A percentile compares a stretch with the other conserved stretches of the same genome.
Evolutionary conservation across 495 filamentous ascomycete species (phyloP).

Genomic region (Tuber borchii): DNA sequence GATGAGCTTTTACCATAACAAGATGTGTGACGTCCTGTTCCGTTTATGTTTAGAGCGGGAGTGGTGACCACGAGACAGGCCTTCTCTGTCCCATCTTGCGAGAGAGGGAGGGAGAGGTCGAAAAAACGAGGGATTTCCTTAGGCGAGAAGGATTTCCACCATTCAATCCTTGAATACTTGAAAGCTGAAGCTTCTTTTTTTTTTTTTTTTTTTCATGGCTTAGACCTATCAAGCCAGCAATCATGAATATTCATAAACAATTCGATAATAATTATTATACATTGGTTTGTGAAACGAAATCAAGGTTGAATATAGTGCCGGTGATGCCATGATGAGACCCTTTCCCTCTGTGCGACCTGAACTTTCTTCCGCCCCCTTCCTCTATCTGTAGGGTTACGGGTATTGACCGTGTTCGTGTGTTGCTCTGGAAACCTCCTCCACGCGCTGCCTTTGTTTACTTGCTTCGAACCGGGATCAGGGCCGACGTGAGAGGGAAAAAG

Average conservation of each 20-base stretch:
- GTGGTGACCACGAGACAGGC: background rate
- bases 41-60: background rate
- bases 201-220: background rate
- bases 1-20: background rate
- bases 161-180: background rate
- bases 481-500: background rate
- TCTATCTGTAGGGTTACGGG: background rate
- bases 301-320: no score
- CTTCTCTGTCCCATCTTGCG: background rate
- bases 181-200: background rate
- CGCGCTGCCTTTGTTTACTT: conserved; percentile 32
- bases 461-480: conserved; percentile 22
- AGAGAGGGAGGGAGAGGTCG: background rate
- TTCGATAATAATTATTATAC: background rate
- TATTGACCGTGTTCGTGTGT: conserved; percentile 24
- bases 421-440: conserved; percentile 35
- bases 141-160: background rate
- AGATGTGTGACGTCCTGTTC: background rate
- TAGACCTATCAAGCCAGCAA: background rate
- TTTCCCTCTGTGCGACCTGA: background rate
- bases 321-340: background rate
- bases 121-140: background rate
- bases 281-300: background rate
- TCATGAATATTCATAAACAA: background rate
- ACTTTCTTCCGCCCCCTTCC: background rate